Conservation (phyloP, 1,284 basidiomycete genomes). For the Takashimella koratensis region DNA sequence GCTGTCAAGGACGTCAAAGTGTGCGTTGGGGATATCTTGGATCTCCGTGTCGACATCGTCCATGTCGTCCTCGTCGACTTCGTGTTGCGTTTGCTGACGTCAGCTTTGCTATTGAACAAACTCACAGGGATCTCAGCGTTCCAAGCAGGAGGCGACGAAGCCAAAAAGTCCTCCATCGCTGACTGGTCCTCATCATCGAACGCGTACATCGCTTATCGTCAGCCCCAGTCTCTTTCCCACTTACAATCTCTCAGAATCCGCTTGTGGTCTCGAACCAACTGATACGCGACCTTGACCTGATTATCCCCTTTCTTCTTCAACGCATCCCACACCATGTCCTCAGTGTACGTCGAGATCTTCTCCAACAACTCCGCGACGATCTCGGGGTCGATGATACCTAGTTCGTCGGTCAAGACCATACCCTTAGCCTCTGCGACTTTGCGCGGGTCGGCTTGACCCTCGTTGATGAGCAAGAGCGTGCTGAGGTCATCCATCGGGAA, state of each 20-base stretch:
- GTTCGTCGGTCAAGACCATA: slow-evolving; percentile 50
- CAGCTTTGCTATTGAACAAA: not conserved
- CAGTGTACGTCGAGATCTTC: slow-evolving; percentile 71
- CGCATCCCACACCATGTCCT: slow-evolving; percentile 81
- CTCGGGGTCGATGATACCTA: slow-evolving; percentile 85
- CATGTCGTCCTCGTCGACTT: slow-evolving; percentile 57
- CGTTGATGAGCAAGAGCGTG: slow-evolving; percentile 39
- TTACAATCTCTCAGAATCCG: slow-evolving; percentile 72
- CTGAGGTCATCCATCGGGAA: slow-evolving; percentile 45
- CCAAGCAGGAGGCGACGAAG: slow-evolving; percentile 54
- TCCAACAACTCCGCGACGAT: slow-evolving; percentile 77
- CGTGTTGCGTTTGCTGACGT: slow-evolving; percentile 19
- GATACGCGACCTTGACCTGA: slow-evolving; percentile 94
- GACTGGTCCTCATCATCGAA: slow-evolving; percentile 43
- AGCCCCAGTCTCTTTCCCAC: slow-evolving; percentile 7
- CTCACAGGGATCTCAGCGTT: slow-evolving; percentile 48
- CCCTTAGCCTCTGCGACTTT: slow-evolving; percentile 47
- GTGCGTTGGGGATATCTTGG: slow-evolving; percentile 55
- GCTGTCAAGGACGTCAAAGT: slow-evolving; percentile 80
- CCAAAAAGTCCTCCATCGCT: slow-evolving; percentile 53
- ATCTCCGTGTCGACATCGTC: slow-evolving; percentile 55
- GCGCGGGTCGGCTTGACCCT: slow-evolving; percentile 42
- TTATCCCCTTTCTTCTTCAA: slow-evolving; percentile 83
- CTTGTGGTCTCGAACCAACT: slow-evolving; percentile 85
- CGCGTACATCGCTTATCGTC: slow-evolving; percentile 25